phyloP scores from a whole-genome alignment of 352 stramenopile species.

The Phytophthora kernoviae region DNA sequence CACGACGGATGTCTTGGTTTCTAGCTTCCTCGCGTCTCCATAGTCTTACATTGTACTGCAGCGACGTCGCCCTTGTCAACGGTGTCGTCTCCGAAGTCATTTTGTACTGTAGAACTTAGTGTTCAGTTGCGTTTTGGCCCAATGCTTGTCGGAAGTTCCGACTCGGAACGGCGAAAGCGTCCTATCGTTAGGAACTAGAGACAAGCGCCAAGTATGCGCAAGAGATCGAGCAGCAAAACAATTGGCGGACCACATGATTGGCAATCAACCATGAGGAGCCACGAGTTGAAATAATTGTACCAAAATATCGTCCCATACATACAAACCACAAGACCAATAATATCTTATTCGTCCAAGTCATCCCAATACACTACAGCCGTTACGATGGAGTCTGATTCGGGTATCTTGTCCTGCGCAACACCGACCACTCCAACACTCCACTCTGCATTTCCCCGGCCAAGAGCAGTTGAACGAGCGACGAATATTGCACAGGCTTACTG shows the following conservation, averaged over 20 bases:
- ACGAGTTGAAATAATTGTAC: not conserved
- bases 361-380: slow-evolving; percentile 20
- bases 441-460: slow-evolving; percentile 12
- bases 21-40: slow-evolving; percentile 30
- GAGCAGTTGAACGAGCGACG: not conserved
- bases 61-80: slow-evolving; percentile 21
- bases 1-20: slow-evolving; percentile 28
- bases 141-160: not conserved
- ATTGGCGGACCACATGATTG: slow-evolving; percentile 25
- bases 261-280: slow-evolving; percentile 7
- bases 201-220: slow-evolving; percentile 7
- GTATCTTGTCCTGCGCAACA: slow-evolving; percentile 7
- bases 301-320: not conserved
- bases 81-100: slow-evolving; percentile 33
- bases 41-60: slow-evolving; percentile 33
- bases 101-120: not conserved
- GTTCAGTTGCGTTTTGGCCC: not conserved
- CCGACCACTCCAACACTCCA: slow-evolving; percentile 26
- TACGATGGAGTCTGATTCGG: slow-evolving; percentile 17
- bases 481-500: not conserved
- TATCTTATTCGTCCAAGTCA: slow-evolving; percentile 15
- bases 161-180: slow-evolving; percentile 17
- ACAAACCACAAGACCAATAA: not conserved
- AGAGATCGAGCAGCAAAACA: slow-evolving; percentile 15
- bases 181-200: slow-evolving; percentile 15